Percentiles rank a stretch among this genome's conserved stretches.
These are phyloP conservation scores for Datisca glomerata DNA, from an alignment of 306 rosid species.

Conservation along the genomic window DNA sequence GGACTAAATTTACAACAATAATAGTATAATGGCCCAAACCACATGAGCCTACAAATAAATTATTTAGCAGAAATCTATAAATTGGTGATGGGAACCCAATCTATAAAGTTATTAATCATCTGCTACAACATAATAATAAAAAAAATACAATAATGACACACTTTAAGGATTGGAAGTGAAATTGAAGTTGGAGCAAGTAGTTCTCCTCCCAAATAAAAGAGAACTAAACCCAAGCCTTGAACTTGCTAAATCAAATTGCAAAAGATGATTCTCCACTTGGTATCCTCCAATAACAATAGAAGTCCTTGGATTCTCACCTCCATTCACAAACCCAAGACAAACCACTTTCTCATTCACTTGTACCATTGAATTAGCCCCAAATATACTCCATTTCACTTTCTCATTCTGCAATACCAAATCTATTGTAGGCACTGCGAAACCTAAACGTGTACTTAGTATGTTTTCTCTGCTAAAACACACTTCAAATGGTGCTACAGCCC, in stretches of 20 bases:
- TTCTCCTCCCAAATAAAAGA: conserved; percentile 14
- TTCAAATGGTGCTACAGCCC: conserved; percentile 27
- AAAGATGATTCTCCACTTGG: conserved; percentile 38
- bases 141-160: too few relatives aligned
- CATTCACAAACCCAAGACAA: conserved; percentile 52
- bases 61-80: too few relatives aligned
- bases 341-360: conserved; percentile 17
- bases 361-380: conserved; percentile 59
- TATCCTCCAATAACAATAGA: conserved; percentile 45
- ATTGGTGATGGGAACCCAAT: too few relatives aligned
- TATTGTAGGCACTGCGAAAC: conserved; percentile 31
- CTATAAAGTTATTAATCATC: background rate
- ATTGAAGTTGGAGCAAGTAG: conserved; percentile 45
- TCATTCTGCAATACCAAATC: conserved; percentile 37
- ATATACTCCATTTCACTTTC: conserved; percentile 5
- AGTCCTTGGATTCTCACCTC: conserved; percentile 28
- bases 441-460: conserved; percentile 10
- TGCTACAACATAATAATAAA: background rate
- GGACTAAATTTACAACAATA: too few relatives aligned
- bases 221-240: conserved; percentile 46
- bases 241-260: conserved; percentile 36
- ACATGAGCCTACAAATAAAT: too few relatives aligned
- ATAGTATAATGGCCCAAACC: too few relatives aligned
- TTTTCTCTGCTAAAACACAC: conserved; percentile 29
- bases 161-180: conserved; percentile 15